These are phyloP conservation scores for Syzygium syzygioides DNA, from an alignment of 441 rosid genomes.

Conservation along the genomic window DNA sequence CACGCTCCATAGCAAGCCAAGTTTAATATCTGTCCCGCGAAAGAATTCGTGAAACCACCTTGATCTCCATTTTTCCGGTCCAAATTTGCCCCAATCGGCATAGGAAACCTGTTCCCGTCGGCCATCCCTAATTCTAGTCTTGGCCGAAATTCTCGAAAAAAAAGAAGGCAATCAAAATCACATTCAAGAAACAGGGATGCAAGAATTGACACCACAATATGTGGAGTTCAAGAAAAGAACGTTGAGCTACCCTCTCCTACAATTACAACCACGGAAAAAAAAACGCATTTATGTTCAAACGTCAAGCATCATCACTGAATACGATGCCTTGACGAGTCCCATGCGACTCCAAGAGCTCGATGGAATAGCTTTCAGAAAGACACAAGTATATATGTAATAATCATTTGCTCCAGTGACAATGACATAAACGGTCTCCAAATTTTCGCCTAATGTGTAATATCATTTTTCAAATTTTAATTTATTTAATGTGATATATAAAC, in stretches of 20 bases:
- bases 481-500: too few species aligned
- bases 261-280: background rate
- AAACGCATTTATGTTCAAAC: background rate
- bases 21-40: background rate
- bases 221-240: background rate
- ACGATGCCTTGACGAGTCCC: background rate
- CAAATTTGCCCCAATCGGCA: background rate
- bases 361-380: background rate
- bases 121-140: background rate
- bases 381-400: background rate
- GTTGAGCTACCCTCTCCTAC: background rate
- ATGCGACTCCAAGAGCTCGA: background rate
- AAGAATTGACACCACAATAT: background rate
- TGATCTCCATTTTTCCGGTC: background rate
- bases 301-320: background rate
- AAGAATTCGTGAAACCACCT: background rate
- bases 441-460: too few species aligned
- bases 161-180: background rate
- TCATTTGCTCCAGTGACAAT: background rate
- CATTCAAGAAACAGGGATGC: background rate
- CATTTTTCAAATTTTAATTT: too few species aligned
- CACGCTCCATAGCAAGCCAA: background rate
- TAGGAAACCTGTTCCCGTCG: background rate
- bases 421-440: too few species aligned
- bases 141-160: background rate